Evolutionary conservation across 805 yeast species (phyloP).

Genomic region (Ogataea degrootiae): DNA sequence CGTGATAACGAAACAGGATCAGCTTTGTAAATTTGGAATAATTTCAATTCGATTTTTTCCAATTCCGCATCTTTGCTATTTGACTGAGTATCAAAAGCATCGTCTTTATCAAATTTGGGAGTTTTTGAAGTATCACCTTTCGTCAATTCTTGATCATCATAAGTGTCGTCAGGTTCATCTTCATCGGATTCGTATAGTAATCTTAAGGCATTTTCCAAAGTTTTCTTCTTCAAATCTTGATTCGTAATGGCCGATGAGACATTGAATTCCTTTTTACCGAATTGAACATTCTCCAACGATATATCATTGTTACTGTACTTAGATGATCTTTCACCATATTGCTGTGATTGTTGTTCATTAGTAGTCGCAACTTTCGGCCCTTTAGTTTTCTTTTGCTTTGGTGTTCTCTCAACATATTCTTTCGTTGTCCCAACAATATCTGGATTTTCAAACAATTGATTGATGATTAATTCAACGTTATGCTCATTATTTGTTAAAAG

Average conservation of each 20-base stretch:
- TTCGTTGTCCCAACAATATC: slow-evolving; percentile 31
- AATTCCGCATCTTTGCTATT: slow-evolving; percentile 21
- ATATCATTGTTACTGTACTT: slow-evolving; percentile 30
- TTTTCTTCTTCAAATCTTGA: slow-evolving; percentile 52
- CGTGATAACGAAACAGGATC: slow-evolving; percentile 47
- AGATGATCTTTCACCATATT: slow-evolving; percentile 13
- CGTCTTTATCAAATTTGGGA: slow-evolving; percentile 30
- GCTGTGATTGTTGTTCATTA: not conserved
- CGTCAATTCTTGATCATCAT: slow-evolving; percentile 50
- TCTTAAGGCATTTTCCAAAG: slow-evolving; percentile 51
- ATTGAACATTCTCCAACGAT: slow-evolving; percentile 20
- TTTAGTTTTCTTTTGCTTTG: not conserved
- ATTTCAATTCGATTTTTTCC: slow-evolving; percentile 45
- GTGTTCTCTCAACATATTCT: slow-evolving; percentile 20
- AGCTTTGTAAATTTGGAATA: slow-evolving; percentile 53
- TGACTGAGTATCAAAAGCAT: slow-evolving; percentile 9
- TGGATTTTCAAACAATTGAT: slow-evolving; percentile 61
- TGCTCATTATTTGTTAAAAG: slow-evolving; percentile 44
- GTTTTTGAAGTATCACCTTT: slow-evolving; percentile 14
- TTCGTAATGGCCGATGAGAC: slow-evolving; percentile 12
- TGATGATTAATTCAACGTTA: slow-evolving; percentile 54
- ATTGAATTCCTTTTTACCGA: slow-evolving; percentile 32
- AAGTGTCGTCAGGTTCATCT: slow-evolving; percentile 81
- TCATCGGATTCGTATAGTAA: slow-evolving; percentile 71
- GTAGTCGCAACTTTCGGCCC: not conserved